These are phyloP conservation scores for Microdochium paspali DNA, from an alignment of 2,329 filamentous ascomycete species.

Conservation along the genomic window DNA sequence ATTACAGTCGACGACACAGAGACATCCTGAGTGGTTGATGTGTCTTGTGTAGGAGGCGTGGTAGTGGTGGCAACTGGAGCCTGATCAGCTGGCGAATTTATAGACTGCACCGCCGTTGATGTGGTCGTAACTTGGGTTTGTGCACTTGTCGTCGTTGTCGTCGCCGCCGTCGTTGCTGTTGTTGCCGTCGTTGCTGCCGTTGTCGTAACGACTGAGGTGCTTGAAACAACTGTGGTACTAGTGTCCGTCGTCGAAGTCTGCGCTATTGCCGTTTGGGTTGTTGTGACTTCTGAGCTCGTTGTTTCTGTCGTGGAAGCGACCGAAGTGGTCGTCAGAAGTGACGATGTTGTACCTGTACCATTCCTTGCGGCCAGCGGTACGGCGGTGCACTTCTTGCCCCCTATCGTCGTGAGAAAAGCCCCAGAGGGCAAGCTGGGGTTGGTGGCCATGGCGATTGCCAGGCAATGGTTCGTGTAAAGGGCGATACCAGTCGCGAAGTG, in stretches of 20 bases:
- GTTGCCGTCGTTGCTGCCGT: not conserved
- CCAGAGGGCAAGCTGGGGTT: constrained; percentile 31
- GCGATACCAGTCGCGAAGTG: constrained; percentile 34
- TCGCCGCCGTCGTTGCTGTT: no score
- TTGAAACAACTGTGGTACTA: not conserved
- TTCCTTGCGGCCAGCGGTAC: constrained; percentile 28
- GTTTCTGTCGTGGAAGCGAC: constrained; percentile 7
- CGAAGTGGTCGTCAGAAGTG: constrained; percentile 4
- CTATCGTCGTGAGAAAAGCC: constrained; percentile 38
- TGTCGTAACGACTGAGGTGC: not conserved
- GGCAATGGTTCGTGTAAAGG: constrained; percentile 6
- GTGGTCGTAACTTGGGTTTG: not conserved
- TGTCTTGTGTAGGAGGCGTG: not conserved
- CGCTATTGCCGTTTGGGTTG: not conserved
- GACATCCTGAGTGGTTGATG: not conserved
- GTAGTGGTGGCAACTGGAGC: not conserved
- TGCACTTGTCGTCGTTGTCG: not conserved
- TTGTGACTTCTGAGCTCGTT: constrained; percentile 3
- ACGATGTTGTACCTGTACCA: constrained; percentile 9
- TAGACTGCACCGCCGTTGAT: not conserved
- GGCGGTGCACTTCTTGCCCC: constrained; percentile 44
- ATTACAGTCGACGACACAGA: not conserved
- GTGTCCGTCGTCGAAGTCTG: not conserved
- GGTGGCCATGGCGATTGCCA: constrained; percentile 25
- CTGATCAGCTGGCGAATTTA: not conserved